Evolutionary conservation across 225 moss, liverwort and hornwort genomes (phyloP).

Genomic region (Takakia lepidozioides): DNA sequence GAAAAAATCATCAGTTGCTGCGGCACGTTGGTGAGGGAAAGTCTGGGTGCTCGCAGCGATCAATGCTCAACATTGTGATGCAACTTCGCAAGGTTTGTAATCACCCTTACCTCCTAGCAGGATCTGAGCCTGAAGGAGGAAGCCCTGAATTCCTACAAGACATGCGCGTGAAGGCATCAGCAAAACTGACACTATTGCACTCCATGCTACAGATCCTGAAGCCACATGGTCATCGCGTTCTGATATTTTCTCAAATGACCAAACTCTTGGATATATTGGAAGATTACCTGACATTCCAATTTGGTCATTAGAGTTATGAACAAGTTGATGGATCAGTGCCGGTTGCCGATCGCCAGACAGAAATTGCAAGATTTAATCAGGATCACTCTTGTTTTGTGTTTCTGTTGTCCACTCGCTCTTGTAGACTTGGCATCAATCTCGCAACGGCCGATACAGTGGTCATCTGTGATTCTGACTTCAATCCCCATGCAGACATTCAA

Average conservation of each 20-base stretch:
- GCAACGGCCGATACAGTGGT: slow-evolving; percentile 81
- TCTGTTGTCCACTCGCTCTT: slow-evolving; percentile 61
- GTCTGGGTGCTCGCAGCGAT: slow-evolving; percentile 37
- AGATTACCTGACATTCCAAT: slow-evolving; percentile 65
- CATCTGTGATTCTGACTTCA: slow-evolving; percentile 79
- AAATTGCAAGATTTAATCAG: slow-evolving; percentile 66
- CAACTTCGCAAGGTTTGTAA: slow-evolving; percentile 82
- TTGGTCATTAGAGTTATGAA: slow-evolving; percentile 63
- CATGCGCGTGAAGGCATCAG: slow-evolving; percentile 81
- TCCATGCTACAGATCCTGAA: slow-evolving; percentile 71
- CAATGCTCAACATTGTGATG: slow-evolving; percentile 73
- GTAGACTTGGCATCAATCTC: slow-evolving; percentile 69
- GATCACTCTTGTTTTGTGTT: slow-evolving; percentile 85
- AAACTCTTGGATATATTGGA: slow-evolving; percentile 69
- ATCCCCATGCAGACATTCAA: slow-evolving; percentile 79
- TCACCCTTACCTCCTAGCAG: slow-evolving; percentile 76
- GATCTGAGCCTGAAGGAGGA: slow-evolving; percentile 50
- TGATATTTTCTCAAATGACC: slow-evolving; percentile 75
- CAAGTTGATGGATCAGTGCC: slow-evolving; percentile 63
- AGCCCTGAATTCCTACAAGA: slow-evolving; percentile 57
- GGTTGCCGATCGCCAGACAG: slow-evolving; percentile 48
- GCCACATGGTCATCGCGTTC: slow-evolving; percentile 62
- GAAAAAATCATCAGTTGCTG: slow-evolving; percentile 70
- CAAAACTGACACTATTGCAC: slow-evolving; percentile 78
- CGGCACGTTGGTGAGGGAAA: slow-evolving; percentile 25